Evolutionary conservation across 441 rosid species (phyloP).

Genomic region (Populus hybrid): DNA sequence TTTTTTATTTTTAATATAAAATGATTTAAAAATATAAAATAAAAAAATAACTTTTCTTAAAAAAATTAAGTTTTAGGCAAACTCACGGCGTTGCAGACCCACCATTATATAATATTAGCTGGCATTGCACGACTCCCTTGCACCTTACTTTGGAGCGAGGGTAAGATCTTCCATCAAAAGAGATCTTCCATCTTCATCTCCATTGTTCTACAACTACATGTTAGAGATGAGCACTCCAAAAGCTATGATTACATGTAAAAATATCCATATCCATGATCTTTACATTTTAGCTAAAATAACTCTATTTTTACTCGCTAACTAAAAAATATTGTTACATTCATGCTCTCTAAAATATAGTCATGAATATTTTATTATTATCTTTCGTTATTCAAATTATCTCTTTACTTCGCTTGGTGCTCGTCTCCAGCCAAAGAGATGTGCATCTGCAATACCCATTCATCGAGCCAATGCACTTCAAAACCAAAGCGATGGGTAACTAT

Average conservation of each 20-base stretch:
- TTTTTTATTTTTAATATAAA: too few relatives aligned
- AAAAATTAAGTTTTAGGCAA: too few relatives aligned
- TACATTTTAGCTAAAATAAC: too few relatives aligned
- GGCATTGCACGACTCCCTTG: background rate
- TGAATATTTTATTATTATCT: too few relatives aligned
- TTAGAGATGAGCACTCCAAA: background rate
- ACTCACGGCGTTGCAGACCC: background rate
- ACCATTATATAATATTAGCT: background rate
- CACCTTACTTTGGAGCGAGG: background rate
- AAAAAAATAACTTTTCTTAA: too few relatives aligned
- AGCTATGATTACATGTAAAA: background rate
- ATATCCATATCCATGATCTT: too few relatives aligned
- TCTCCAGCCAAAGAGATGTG: constrained; percentile 92
- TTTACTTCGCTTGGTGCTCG: constrained; percentile 25
- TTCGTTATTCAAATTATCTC: too few relatives aligned
- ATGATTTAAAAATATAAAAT: too few relatives aligned
- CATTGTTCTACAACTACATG: background rate
- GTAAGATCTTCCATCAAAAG: too few relatives aligned
- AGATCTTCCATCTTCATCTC: background rate
- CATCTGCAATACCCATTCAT: constrained; percentile 44
- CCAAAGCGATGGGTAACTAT: background rate
- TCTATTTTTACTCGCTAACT: too few relatives aligned
- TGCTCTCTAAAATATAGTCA: too few relatives aligned
- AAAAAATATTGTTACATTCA: too few relatives aligned
- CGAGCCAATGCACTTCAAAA: background rate